These are phyloP conservation scores for Ganoderma multipileum DNA, from an alignment of 1,284 basidiomycete genomes.

Conservation along the genomic window DNA sequence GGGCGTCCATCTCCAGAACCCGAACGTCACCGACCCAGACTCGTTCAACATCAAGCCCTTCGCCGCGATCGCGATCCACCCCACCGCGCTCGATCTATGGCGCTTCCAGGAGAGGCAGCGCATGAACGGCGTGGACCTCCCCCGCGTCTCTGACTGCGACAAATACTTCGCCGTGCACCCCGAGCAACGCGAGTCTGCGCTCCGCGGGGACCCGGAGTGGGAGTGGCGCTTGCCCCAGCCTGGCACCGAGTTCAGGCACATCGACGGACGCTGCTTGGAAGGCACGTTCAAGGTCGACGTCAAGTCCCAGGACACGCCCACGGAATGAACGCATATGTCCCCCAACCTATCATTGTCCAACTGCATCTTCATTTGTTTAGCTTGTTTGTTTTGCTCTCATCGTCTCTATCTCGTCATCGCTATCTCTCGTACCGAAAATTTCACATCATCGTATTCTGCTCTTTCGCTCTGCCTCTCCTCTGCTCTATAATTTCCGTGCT, in stretches of 20 bases:
- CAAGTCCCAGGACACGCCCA: background rate
- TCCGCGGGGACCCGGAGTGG: slow-evolving; percentile 14
- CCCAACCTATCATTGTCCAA: background rate
- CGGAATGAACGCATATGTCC: background rate
- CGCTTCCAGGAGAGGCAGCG: slow-evolving; percentile 16
- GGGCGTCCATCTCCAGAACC: slow-evolving; percentile 24
- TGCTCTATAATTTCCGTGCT: background rate
- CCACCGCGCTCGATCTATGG: slow-evolving; percentile 19
- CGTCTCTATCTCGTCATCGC: background rate
- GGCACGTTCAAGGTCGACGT: slow-evolving; percentile 21
- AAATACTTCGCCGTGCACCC: slow-evolving; percentile 23
- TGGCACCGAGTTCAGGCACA: slow-evolving; percentile 17
- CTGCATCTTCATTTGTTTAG: background rate
- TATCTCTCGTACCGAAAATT: background rate
- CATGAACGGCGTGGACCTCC: slow-evolving; percentile 5
- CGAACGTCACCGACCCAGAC: slow-evolving; percentile 6
- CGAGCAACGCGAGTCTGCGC: slow-evolving; percentile 21
- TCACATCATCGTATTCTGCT: background rate
- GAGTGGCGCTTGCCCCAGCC: slow-evolving; percentile 18
- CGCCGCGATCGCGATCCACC: slow-evolving; percentile 16
- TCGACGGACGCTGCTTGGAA: slow-evolving; percentile 12
- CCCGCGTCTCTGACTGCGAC: slow-evolving; percentile 4
- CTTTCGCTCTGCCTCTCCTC: background rate
- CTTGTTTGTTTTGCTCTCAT: background rate
- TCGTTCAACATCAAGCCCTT: slow-evolving; percentile 22